Percentiles rank a stretch among this genome's conserved stretches.
phyloP scores from a whole-genome alignment of 805 yeast species.

The Ascoidea asiatica region DNA sequence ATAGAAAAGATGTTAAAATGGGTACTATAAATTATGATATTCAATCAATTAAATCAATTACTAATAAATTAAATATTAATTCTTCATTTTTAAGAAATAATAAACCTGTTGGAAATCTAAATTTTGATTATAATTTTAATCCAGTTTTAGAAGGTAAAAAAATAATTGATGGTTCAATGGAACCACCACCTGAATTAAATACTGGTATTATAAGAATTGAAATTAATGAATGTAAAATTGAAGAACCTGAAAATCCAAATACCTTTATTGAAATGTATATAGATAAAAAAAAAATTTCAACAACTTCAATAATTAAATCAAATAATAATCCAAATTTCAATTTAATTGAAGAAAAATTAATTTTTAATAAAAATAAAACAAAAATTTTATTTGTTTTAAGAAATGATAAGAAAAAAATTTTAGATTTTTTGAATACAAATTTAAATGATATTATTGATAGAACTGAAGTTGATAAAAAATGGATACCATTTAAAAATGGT shows the following conservation, averaged over 20 bases:
- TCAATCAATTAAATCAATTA: slow-evolving; percentile 44
- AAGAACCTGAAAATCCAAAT: slow-evolving; percentile 33
- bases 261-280: slow-evolving; percentile 62
- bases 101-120: slow-evolving; percentile 65
- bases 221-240: slow-evolving; percentile 24
- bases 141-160: slow-evolving; percentile 52
- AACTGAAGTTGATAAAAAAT: slow-evolving; percentile 59
- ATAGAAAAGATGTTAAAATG: slow-evolving; percentile 64
- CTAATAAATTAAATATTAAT: slow-evolving; percentile 31
- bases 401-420: slow-evolving; percentile 40
- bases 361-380: slow-evolving; percentile 59
- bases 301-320: slow-evolving; percentile 45
- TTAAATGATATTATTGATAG: slow-evolving; percentile 62
- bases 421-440: slow-evolving; percentile 47
- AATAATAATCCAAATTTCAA: slow-evolving; percentile 59
- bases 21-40: slow-evolving; percentile 70
- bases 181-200: slow-evolving; percentile 83
- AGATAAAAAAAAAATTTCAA: slow-evolving; percentile 43
- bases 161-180: slow-evolving; percentile 66
- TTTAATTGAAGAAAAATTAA: slow-evolving; percentile 48
- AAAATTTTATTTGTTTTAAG: slow-evolving; percentile 54
- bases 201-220: slow-evolving; percentile 80
- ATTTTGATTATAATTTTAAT: slow-evolving; percentile 58
- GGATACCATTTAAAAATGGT: slow-evolving; percentile 62
- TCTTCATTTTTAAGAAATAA: slow-evolving; percentile 67